Conservation (phyloP, 805 yeast species). For the Hanseniaspora vineae region DNA sequence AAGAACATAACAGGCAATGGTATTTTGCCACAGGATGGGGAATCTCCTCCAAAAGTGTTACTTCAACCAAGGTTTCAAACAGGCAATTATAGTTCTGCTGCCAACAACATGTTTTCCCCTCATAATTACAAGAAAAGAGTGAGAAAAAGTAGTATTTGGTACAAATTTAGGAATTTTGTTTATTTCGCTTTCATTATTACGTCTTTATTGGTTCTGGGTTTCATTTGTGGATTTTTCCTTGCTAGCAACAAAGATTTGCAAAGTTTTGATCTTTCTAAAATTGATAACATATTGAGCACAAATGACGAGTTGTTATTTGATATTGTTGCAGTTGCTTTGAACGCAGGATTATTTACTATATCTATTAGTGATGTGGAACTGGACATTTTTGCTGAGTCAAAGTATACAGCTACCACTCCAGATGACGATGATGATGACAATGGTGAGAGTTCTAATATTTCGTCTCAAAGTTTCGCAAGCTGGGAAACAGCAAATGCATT, state of each 20-base stretch:
- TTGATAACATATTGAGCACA: conserved; percentile 63
- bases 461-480: too few relatives aligned
- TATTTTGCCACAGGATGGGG: too few relatives aligned
- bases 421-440: conserved; percentile 5
- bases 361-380: conserved; percentile 52
- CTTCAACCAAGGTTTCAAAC: too few relatives aligned
- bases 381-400: conserved; percentile 74
- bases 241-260: conserved; percentile 80
- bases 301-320: conserved; percentile 78
- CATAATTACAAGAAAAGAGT: conserved; percentile 29
- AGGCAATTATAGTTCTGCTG: not conserved
- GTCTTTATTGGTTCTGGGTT: conserved; percentile 54
- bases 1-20: too few relatives aligned
- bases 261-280: conserved; percentile 44
- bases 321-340: conserved; percentile 63
- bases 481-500: not conserved
- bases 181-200: conserved; percentile 26
- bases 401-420: conserved; percentile 26
- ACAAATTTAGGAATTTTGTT: conserved; percentile 23
- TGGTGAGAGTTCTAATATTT: conserved; percentile 4
- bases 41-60: too few relatives aligned
- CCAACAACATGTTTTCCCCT: conserved; percentile 24
- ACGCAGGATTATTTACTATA: conserved; percentile 75
- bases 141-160: conserved; percentile 19
- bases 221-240: conserved; percentile 67